Percentiles rank a stretch among this genome's conserved stretches.
phyloP scores from a whole-genome alignment of 257 asterid species.

The Solanum boliviense region DNA sequence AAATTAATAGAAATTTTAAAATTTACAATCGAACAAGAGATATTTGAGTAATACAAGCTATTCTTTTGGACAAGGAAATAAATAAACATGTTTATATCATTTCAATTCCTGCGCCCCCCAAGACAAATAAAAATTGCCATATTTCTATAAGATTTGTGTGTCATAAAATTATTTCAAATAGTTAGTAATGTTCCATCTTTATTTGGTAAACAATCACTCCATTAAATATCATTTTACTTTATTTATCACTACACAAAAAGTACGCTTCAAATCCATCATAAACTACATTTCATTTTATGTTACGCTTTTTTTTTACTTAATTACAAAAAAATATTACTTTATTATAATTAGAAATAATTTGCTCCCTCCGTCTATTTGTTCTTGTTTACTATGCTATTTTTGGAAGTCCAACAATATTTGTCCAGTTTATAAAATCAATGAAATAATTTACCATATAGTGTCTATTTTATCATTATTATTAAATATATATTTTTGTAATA shows the following conservation, averaged over 20 bases:
- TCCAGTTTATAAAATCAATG: too few species aligned
- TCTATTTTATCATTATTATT: too few species aligned
- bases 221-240: not conserved
- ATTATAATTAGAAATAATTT: too few species aligned
- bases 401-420: too few species aligned
- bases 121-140: not conserved
- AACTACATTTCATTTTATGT: not conserved
- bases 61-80: not conserved
- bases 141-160: not conserved
- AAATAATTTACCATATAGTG: not conserved
- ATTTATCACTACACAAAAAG: not conserved
- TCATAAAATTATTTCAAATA: not conserved
- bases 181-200: not conserved
- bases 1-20: not conserved
- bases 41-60: not conserved
- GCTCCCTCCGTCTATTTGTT: too few species aligned
- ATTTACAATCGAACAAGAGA: fast-evolving
- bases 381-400: too few species aligned
- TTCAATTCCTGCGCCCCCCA: not conserved
- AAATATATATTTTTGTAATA: too few species aligned
- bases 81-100: not conserved
- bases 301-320: too few species aligned
- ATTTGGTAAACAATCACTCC: not conserved
- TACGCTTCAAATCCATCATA: not conserved
- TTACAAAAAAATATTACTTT: too few species aligned